Evolutionary conservation across 257 asterid genomes (phyloP).

Genomic region (Datura wrightii): DNA sequence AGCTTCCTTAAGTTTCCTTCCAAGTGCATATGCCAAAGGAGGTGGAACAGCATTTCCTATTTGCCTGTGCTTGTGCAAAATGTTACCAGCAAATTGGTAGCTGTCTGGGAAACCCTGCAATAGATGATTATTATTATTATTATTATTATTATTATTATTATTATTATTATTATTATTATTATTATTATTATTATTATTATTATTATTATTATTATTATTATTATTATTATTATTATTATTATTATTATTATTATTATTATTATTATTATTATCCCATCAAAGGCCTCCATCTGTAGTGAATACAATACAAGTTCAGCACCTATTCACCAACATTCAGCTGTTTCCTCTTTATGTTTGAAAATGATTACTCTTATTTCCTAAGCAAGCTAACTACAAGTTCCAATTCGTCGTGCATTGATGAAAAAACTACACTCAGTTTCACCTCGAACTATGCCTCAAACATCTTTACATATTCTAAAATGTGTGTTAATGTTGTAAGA

Average conservation of each 20-base stretch:
- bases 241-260: background rate
- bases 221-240: too few species aligned
- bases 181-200: background rate
- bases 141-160: too few species aligned
- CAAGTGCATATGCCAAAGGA: conserved; percentile 88
- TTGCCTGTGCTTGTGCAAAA: conserved; percentile 82
- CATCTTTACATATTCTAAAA: background rate
- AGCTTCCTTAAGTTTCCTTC: conserved; percentile 85
- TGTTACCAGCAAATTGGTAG: conserved; percentile 69
- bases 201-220: too few species aligned
- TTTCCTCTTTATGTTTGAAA: background rate
- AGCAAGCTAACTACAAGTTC: background rate
- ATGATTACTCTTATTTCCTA: conserved; percentile 1
- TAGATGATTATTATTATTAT: background rate
- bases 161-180: too few species aligned
- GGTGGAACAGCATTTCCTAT: conserved; percentile 98
- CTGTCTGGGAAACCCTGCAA: conserved; percentile 87
- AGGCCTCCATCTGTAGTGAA: background rate
- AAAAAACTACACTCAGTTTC: background rate
- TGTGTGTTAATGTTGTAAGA: background rate
- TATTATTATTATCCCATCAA: background rate
- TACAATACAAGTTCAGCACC: background rate
- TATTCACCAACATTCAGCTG: background rate
- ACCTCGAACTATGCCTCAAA: background rate
- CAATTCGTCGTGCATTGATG: background rate